Evolutionary conservation across 2,329 filamentous ascomycete species (phyloP).

Genomic region (Colletotrichum gloeosporioides): DNA sequence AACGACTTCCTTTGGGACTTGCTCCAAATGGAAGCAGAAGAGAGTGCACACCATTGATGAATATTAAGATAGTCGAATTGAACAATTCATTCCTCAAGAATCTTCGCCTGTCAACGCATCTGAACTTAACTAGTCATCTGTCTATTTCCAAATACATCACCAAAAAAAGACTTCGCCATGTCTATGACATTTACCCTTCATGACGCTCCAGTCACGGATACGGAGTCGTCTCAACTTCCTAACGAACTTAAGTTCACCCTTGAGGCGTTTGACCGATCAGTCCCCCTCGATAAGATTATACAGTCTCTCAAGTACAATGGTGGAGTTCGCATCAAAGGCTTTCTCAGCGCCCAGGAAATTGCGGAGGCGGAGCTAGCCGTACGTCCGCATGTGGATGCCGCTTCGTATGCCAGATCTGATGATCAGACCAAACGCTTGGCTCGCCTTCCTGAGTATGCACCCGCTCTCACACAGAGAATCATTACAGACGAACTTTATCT

Average conservation of each 20-base stretch:
- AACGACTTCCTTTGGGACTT: background rate
- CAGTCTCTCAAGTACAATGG: background rate
- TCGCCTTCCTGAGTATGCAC: background rate
- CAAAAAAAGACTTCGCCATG: background rate
- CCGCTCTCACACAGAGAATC: background rate
- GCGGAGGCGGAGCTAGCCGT: background rate
- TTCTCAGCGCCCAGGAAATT: background rate
- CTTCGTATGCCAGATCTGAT: conserved; percentile 12
- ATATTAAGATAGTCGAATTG: background rate
- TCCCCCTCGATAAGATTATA: background rate
- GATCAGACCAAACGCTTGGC: background rate
- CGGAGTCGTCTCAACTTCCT: background rate
- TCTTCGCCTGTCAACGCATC: background rate
- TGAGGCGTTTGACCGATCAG: background rate
- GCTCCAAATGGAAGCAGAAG: background rate
- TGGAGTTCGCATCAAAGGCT: background rate
- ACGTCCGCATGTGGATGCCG: background rate
- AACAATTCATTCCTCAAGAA: fast-evolving
- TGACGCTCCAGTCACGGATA: background rate
- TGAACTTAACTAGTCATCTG: background rate
- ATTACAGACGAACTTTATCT: background rate
- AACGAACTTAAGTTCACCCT: background rate
- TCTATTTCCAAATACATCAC: background rate
- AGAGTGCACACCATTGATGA: background rate
- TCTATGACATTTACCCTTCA: background rate